Conservation (phyloP, 1,139 yeast species). For the Taiozyma sp. region DNA sequence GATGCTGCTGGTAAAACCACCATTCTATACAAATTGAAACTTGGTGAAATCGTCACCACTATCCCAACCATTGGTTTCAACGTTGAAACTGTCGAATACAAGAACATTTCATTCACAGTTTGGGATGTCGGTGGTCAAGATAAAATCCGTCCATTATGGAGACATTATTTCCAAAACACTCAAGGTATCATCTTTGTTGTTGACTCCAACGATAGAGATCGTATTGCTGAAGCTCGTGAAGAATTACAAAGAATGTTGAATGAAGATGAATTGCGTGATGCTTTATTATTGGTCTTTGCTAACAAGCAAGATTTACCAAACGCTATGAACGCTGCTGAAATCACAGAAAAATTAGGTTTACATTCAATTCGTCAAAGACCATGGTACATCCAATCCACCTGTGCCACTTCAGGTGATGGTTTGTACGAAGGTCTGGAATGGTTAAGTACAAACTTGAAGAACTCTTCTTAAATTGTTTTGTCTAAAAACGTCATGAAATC, state of each 20-base stretch:
- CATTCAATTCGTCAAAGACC: slow-evolving; percentile 84
- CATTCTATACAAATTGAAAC: slow-evolving; percentile 81
- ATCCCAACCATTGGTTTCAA: slow-evolving; percentile 94
- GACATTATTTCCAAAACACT: slow-evolving; percentile 92
- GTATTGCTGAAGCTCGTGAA: slow-evolving; percentile 90
- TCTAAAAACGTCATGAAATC: not conserved
- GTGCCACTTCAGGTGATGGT: slow-evolving; percentile 92
- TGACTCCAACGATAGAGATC: slow-evolving; percentile 91
- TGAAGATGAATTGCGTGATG: slow-evolving; percentile 91
- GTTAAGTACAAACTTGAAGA: slow-evolving; percentile 82
- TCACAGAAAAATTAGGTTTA: slow-evolving; percentile 79
- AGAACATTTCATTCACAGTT: slow-evolving; percentile 89
- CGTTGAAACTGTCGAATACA: slow-evolving; percentile 92
- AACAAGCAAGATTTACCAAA: slow-evolving; percentile 93
- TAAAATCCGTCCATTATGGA: slow-evolving; percentile 93
- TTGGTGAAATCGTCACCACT: slow-evolving; percentile 90
- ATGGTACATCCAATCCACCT: slow-evolving; percentile 86
- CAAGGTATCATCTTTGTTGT: slow-evolving; percentile 93
- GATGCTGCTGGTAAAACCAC: slow-evolving; percentile 94
- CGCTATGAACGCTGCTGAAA: slow-evolving; percentile 89
- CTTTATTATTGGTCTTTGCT: slow-evolving; percentile 82
- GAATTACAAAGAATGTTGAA: slow-evolving; percentile 91
- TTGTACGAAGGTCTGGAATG: slow-evolving; percentile 88
- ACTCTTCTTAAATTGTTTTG: slow-evolving; percentile 34
- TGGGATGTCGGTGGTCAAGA: slow-evolving; percentile 99